These are phyloP conservation scores for Moesziomyces globuligerus DNA, from an alignment of 1,284 basidiomycete genomes.

Conservation along the genomic window DNA sequence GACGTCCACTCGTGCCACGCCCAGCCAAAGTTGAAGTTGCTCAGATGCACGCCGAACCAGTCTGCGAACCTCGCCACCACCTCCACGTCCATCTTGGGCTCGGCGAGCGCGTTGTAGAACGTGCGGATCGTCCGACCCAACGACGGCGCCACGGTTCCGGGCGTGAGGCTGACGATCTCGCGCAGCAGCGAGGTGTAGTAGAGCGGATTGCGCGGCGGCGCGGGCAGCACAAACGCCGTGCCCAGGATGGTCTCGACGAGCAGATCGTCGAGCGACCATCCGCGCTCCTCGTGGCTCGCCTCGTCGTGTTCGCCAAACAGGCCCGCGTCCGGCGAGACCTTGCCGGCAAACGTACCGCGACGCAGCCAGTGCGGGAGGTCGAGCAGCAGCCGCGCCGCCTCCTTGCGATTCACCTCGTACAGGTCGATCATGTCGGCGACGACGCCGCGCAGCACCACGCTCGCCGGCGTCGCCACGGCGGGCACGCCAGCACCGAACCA, in stretches of 20 bases:
- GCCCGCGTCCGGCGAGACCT: slow-evolving; percentile 45
- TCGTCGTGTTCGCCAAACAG: slow-evolving; percentile 59
- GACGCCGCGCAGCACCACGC: slow-evolving; percentile 81
- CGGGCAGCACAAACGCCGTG: slow-evolving; percentile 80
- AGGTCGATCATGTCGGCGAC: slow-evolving; percentile 87
- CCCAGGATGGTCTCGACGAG: slow-evolving; percentile 76
- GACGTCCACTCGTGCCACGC: slow-evolving; percentile 99
- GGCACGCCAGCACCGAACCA: slow-evolving; percentile 72
- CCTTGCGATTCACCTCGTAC: slow-evolving; percentile 95
- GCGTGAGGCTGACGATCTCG: slow-evolving; percentile 91
- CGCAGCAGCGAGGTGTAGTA: slow-evolving; percentile 91
- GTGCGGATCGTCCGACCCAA: slow-evolving; percentile 93
- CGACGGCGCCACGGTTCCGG: slow-evolving; percentile 90
- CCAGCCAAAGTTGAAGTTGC: slow-evolving; percentile 98
- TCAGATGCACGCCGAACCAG: slow-evolving; percentile 96
- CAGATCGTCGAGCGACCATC: slow-evolving; percentile 61
- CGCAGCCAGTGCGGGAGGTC: slow-evolving; percentile 87
- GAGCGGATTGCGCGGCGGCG: slow-evolving; percentile 76
- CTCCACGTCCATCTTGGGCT: slow-evolving; percentile 78
- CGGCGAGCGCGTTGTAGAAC: slow-evolving; percentile 72
- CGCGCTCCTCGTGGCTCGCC: slow-evolving; percentile 60
- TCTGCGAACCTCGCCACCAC: slow-evolving; percentile 82
- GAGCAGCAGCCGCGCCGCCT: slow-evolving; percentile 85
- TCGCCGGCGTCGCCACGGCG: slow-evolving; percentile 76
- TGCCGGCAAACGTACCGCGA: slow-evolving; percentile 75